Evolutionary conservation across 805 yeast genomes (phyloP), one percentile per base, ranked within the genome.

Genomic region (Candida verbasci): DNA sequence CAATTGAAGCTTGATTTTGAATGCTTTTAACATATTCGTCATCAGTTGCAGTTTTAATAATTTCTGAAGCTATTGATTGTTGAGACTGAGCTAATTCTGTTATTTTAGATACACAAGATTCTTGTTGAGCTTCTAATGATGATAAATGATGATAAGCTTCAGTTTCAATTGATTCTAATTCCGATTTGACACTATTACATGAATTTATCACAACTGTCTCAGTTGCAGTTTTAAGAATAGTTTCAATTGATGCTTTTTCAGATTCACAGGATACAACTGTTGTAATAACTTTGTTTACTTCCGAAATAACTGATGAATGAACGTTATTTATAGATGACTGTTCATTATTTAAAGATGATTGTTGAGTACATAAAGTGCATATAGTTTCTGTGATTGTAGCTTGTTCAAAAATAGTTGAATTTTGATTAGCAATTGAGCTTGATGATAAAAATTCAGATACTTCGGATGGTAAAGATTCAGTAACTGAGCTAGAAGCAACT

Each of bases 251-350:
- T 6, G 24, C 16, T n/a, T 34, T 39, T 6, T 16, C 42, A 6
- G 38, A 35, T 24, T 39, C 42, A 31, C 42, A 39, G 10, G 42
- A 39, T 9, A 30, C 37, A 12, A 39, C 30, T 6, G 18, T 25
- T 2, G 41, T 38, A 2, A 33, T 33, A 17, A 33, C 36, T 15
- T 33, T 21, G 16, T 23, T 25, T 6, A 17, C 25, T 17, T 35
- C 39, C 10, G n/a, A 11, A 9, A 23, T 15, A n/a, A 6, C 15
- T 18, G 39, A 35, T 6, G 39, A 29, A 21, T 35, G 39, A n/a
- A 21, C 29, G 11, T 29, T 22, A 4, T 36, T 24, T 11, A 31
- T 30, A 25, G 33, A 26, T 26, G 15, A 15, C 25, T 35, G 39
- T 26, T 17, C 29, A 20, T 18, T 22, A 17, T 20, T 20, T 3